A percentile compares a stretch with the other conserved stretches of the same genome.
Evolutionary conservation across 139 green algal genomes (phyloP).

Genomic region (Pseudopediastrum boryanum): DNA sequence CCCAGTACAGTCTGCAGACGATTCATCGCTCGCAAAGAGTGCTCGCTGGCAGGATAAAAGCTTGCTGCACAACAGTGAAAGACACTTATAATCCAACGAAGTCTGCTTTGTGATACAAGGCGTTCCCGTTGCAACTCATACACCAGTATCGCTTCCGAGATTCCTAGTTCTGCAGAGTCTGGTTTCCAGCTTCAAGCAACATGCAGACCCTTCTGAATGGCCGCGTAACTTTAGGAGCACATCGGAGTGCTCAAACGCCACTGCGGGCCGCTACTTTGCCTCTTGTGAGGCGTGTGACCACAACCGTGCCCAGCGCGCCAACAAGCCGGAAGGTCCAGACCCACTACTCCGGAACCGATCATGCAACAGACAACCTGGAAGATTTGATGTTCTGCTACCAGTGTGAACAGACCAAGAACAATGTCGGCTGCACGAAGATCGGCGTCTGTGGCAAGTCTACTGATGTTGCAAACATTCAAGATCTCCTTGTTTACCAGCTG

Average conservation of each 20-base stretch:
- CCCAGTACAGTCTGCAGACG: no score
- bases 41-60: no score
- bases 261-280: neutral
- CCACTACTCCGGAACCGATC: neutral
- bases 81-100: no score
- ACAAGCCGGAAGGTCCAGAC: neutral
- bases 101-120: no score
- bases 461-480: constrained; percentile 62
- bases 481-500: constrained; percentile 61
- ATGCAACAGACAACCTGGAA: neutral
- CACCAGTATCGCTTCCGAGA: no score
- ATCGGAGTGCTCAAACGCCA: neutral
- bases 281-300: no score
- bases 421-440: constrained; percentile 61
- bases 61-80: no score
- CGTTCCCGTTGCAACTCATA: no score
- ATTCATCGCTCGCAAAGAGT: no score
- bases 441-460: constrained; percentile 76
- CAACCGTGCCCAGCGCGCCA: neutral
- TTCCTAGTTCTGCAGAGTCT: no score
- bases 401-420: constrained; percentile 70
- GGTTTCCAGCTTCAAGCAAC: no score
- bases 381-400: constrained; percentile 42
- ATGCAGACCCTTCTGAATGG: neutral
- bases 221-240: neutral